Base-by-base conservation (phyloP, 306 rosid genomes). In the Acacia confusa region DNA sequence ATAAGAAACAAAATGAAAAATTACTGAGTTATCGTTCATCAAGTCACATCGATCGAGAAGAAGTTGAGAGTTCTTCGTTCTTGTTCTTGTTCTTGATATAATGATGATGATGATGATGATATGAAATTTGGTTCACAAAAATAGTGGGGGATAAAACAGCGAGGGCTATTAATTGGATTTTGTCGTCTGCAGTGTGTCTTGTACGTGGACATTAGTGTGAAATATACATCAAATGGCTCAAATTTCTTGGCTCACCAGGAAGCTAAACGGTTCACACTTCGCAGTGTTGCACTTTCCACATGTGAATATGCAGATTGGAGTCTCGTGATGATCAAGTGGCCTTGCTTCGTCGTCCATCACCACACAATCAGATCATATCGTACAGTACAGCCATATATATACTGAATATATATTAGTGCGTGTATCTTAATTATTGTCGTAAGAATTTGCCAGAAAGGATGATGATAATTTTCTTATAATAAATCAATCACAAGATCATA, bases 101-200 rank as follows among this genome's bases (percentile, higher is more conserved):
- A 44, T 45, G 61, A 53, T 53, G 61, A 55, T 19, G 58, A 52
- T 52, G 45, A 68, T 2, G 16, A 60, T 17, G 16, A 41, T 32
- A 50, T 65, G 77, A 38, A 61, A 57, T 84, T 41, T 80, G 15
- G 53, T 63, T 73, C 85, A 78, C 67, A 76, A 65, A 74, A 82
- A 75, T 12, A 16, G 9, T 41, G 32, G 72, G 72, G 27, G 76
- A 81, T 14, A 81, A 20, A 80, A 70, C 80, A 72, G 63, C 7
- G 43, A 80, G 22, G 24, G 4, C 13, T 19, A 84, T 82, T 81
- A 80, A 85, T 75, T 77, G 81, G 63, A 4, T 75, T 88, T 86
- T 88, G 95, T 91, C 88, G 69, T 24, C 25, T 44, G 58, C 61
- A 79, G 25, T 89, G 25, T 89, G 84, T 79, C 74, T 63, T 70